Conservation (phyloP, 164 flowering plant species). For the Magnolia sinica region DNA sequence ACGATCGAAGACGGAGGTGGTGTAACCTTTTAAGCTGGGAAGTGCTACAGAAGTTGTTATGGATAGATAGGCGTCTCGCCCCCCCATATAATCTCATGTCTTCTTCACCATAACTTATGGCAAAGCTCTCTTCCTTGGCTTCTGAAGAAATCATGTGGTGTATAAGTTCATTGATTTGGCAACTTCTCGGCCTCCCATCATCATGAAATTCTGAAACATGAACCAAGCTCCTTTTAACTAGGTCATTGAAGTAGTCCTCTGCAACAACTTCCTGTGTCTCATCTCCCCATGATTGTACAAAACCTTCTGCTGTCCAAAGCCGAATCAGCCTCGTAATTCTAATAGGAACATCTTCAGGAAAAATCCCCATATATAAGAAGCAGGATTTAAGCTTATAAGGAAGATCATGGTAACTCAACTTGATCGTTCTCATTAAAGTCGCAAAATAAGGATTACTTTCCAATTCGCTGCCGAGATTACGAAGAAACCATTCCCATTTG, state of each 20-base stretch:
- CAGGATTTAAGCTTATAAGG: neutral
- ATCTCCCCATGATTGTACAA: conserved; percentile 20
- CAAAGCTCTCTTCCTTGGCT: conserved; percentile 19
- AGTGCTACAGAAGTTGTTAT: neutral
- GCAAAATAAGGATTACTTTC: neutral
- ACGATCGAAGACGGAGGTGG: conserved; percentile 8
- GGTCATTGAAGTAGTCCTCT: conserved; percentile 17
- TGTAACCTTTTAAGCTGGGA: no score
- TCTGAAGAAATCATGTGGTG: conserved; percentile 18
- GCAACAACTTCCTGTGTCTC: conserved; percentile 23
- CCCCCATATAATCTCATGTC: neutral
- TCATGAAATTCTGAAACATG: neutral
- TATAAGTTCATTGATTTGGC: conserved; percentile 23
- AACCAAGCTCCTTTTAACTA: conserved; percentile 17
- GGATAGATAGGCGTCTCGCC: conserved; percentile 24
- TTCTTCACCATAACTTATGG: neutral
- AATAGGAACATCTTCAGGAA: conserved; percentile 19
- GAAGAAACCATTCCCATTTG: neutral
- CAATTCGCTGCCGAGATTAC: neutral
- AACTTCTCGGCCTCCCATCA: conserved; percentile 13
- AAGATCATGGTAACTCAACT: neutral
- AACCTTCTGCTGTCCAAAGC: conserved; percentile 26
- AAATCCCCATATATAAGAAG: conserved; percentile 9
- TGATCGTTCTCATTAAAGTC: neutral
- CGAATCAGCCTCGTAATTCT: conserved; percentile 5